Evolutionary conservation across 2,329 filamentous ascomycete genomes (phyloP).

Genomic region (Sclerotinia spermophila): DNA sequence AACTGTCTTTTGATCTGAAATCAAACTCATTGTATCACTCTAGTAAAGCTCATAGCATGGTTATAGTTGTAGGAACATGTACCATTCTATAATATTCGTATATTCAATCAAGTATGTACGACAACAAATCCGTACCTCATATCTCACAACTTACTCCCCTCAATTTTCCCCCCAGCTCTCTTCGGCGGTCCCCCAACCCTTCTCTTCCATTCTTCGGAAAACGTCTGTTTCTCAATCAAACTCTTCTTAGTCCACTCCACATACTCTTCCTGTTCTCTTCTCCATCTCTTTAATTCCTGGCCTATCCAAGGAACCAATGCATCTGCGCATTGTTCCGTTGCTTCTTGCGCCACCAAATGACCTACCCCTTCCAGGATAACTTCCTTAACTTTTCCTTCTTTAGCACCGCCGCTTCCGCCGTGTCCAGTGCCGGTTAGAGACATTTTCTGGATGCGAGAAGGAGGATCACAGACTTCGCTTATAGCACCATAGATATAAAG

Average conservation of each 20-base stretch:
- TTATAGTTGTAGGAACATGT: background rate
- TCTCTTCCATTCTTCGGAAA: conserved; percentile 52
- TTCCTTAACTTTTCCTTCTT: conserved; percentile 63
- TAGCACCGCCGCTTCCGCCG: conserved; percentile 63
- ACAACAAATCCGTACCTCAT: background rate
- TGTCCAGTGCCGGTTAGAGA: conserved; percentile 59
- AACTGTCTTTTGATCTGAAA: background rate
- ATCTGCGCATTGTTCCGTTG: conserved; percentile 62
- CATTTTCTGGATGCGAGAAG: conserved; percentile 56
- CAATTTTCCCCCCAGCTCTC: background rate
- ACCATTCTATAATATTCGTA: background rate
- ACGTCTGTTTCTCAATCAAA: conserved; percentile 52
- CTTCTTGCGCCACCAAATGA: conserved; percentile 83
- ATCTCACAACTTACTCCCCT: conserved; percentile 14
- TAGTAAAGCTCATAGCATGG: background rate
- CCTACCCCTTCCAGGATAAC: conserved; percentile 63
- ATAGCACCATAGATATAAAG: conserved; percentile 66
- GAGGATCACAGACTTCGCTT: conserved; percentile 53
- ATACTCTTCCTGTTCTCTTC: conserved; percentile 54
- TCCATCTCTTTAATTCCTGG: conserved; percentile 55
- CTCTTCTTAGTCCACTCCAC: conserved; percentile 50
- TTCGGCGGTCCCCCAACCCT: conserved; percentile 24
- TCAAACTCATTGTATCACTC: background rate
- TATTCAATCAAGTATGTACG: background rate
- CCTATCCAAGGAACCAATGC: conserved; percentile 55